Conservation (phyloP, 2,329 filamentous ascomycete species). For the Colletotrichum abscissum region DNA sequence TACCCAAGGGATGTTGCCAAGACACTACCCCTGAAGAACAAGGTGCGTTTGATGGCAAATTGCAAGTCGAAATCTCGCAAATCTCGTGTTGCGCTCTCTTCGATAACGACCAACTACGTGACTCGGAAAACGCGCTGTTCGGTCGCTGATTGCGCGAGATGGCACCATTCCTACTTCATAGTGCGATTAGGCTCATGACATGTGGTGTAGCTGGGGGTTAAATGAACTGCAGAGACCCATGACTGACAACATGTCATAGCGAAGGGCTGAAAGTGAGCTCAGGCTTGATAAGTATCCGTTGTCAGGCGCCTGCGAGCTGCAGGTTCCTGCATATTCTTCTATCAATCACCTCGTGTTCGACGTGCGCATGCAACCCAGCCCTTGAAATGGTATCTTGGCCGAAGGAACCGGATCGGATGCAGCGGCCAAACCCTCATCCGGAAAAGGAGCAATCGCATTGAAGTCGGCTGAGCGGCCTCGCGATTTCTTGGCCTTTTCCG, state of each 20-base stretch:
- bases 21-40: not conserved
- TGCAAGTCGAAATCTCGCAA: not conserved
- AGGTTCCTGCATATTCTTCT: constrained; percentile 7
- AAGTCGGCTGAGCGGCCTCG: not conserved
- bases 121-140: not conserved
- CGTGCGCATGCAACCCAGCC: not conserved
- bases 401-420: not conserved
- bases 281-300: not conserved
- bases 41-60: not conserved
- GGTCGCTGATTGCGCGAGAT: constrained; percentile 10
- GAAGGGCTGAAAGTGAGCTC: not conserved
- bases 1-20: constrained; percentile 19
- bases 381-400: not conserved
- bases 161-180: not conserved
- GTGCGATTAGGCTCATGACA: not conserved
- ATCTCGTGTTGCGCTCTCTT: not conserved
- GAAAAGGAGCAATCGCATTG: not conserved
- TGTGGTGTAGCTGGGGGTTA: not conserved
- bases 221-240: not conserved
- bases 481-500: not conserved
- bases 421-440: constrained; percentile 11
- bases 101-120: not conserved
- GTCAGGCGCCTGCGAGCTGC: not conserved
- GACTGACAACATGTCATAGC: too few species aligned
- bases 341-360: constrained; percentile 18